Evolutionary conservation across 768 basidiomycete genomes (phyloP).

Genomic region (Terana coerulea): DNA sequence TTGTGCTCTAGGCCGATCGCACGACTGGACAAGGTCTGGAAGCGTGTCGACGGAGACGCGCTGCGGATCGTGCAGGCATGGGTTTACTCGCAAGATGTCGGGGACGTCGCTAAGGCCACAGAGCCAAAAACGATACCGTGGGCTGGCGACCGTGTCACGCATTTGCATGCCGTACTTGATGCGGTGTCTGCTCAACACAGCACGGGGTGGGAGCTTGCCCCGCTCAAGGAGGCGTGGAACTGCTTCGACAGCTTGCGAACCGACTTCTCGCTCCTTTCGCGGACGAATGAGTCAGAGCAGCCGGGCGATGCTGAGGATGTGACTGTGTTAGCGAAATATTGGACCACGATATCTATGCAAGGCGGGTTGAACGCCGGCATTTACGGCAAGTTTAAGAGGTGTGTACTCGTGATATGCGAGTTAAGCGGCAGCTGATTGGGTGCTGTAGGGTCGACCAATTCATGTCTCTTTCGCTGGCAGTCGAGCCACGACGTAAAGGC

Average conservation of each 20-base stretch:
- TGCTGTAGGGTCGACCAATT: constrained; percentile 66
- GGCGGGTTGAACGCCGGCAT: constrained; percentile 35
- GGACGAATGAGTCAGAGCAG: constrained; percentile 30
- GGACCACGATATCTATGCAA: constrained; percentile 45
- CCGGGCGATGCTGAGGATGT: constrained; percentile 32
- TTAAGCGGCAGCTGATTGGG: background rate
- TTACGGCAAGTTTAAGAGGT: constrained; percentile 64
- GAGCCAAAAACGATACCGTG: constrained; percentile 59
- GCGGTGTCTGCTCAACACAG: constrained; percentile 40
- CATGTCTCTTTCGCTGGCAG: constrained; percentile 70
- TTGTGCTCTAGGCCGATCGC: constrained; percentile 73
- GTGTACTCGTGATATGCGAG: constrained; percentile 23
- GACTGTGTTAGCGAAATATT: constrained; percentile 48
- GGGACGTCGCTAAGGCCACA: constrained; percentile 25
- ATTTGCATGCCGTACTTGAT: constrained; percentile 44
- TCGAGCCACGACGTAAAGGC: constrained; percentile 71
- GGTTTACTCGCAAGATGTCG: constrained; percentile 44
- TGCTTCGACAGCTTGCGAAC: constrained; percentile 53
- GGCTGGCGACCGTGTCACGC: constrained; percentile 56
- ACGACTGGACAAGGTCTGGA: constrained; percentile 77
- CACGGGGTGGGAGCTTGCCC: constrained; percentile 42
- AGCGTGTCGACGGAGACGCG: constrained; percentile 59
- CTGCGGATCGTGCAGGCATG: constrained; percentile 61
- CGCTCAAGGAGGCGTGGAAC: constrained; percentile 37
- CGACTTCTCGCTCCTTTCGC: constrained; percentile 48